Evolutionary conservation across 2,329 filamentous ascomycete species (phyloP).

Genomic region (Hypoxylon sp.): DNA sequence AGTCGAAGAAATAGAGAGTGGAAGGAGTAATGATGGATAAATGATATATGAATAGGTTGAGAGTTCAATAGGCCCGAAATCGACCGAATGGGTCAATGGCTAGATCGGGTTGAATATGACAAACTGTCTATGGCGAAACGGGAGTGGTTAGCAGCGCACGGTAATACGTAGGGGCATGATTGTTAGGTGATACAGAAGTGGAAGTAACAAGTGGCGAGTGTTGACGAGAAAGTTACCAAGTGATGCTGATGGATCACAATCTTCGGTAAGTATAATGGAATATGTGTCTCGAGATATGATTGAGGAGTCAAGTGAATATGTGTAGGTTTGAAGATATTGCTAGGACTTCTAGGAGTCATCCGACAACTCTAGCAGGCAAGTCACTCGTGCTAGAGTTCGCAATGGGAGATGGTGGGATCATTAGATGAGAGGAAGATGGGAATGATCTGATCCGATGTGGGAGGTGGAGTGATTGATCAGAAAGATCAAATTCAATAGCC

Average conservation of each 20-base stretch:
- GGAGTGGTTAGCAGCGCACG: neutral
- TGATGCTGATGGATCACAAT: neutral
- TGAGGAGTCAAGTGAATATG: neutral
- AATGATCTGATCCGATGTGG: neutral
- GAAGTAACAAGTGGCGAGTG: neutral
- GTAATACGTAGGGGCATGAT: neutral
- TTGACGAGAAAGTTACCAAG: neutral
- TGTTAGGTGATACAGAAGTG: neutral
- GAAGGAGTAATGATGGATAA: too few relatives aligned
- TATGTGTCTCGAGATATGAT: neutral
- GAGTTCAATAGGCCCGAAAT: too few relatives aligned
- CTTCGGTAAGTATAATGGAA: neutral
- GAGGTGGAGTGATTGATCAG: neutral
- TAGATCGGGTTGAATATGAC: neutral
- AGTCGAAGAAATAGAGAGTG: too few relatives aligned
- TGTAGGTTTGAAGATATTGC: neutral
- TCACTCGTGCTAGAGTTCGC: neutral
- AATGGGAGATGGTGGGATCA: neutral
- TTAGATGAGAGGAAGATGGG: neutral
- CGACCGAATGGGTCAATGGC: neutral
- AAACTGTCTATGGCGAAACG: neutral
- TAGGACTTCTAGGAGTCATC: neutral
- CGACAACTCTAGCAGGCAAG: neutral
- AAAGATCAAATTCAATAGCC: neutral
- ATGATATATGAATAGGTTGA: too few relatives aligned